phyloP scores from a whole-genome alignment of 805 yeast genomes.

The Candida alai region DNA sequence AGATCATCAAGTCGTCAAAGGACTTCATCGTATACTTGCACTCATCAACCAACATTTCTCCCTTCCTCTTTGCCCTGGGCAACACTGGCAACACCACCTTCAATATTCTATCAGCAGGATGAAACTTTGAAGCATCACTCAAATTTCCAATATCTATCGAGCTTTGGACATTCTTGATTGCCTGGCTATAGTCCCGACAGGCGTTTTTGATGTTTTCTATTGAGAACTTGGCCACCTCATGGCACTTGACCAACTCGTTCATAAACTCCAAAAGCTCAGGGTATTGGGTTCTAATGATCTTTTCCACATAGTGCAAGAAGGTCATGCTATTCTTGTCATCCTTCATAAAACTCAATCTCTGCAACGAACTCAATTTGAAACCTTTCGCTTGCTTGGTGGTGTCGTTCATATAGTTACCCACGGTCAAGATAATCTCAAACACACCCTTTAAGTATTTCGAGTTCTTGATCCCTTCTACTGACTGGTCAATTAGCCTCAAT shows the following conservation, averaged over 20 bases:
- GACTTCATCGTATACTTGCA: constrained; percentile 47
- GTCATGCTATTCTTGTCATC: constrained; percentile 67
- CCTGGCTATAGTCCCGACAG: constrained; percentile 49
- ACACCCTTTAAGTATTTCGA: constrained; percentile 55
- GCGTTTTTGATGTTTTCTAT: constrained; percentile 61
- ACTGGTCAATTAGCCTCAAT: constrained; percentile 55
- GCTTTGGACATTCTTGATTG: constrained; percentile 47
- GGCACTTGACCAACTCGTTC: constrained; percentile 52
- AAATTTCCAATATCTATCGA: constrained; percentile 61
- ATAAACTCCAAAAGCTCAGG: constrained; percentile 61
- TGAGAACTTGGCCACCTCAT: constrained; percentile 55
- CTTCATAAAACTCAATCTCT: constrained; percentile 67
- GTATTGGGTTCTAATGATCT: constrained; percentile 58
- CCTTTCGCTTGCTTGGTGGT: constrained; percentile 64
- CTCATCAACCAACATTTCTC: constrained; percentile 48
- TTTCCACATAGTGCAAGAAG: constrained; percentile 72
- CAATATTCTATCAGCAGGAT: constrained; percentile 62
- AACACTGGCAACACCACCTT: constrained; percentile 50
- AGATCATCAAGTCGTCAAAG: constrained; percentile 57
- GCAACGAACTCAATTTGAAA: constrained; percentile 65
- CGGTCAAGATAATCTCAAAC: constrained; percentile 61
- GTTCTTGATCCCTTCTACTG: constrained; percentile 48
- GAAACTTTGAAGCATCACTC: constrained; percentile 58
- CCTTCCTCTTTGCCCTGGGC: constrained; percentile 52
- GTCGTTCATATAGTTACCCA: constrained; percentile 81